A percentile compares a stretch with the other conserved stretches of the same genome.
Evolutionary conservation across 164 flowering plant species (phyloP).

Genomic region (Paratinospora sagittata): DNA sequence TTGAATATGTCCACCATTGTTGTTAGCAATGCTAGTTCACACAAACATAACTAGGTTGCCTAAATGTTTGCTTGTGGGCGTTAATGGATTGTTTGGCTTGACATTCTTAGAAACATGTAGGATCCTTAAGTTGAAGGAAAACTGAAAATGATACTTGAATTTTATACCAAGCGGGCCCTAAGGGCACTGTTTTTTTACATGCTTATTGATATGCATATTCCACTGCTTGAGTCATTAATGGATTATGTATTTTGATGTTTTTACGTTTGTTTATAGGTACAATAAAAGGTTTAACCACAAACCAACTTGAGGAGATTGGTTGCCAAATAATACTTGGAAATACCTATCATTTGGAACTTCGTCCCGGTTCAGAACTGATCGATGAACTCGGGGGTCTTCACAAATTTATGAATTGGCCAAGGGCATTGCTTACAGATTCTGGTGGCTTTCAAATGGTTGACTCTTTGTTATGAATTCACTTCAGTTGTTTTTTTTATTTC

Average conservation of each 20-base stretch:
- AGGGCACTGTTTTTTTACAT: background rate
- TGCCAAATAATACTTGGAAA: slow-evolving; percentile 97
- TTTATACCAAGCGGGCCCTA: too few relatives aligned
- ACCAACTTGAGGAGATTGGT: slow-evolving; percentile 95
- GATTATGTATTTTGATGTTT: background rate
- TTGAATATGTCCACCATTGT: too few relatives aligned
- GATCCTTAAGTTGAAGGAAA: too few relatives aligned
- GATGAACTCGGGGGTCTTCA: slow-evolving; percentile 95
- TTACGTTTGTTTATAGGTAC: slow-evolving; percentile 46
- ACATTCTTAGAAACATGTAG: too few relatives aligned
- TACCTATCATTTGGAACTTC: slow-evolving; percentile 94
- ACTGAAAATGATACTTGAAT: too few relatives aligned
- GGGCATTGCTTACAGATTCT: slow-evolving; percentile 95
- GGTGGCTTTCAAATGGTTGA: slow-evolving; percentile 99
- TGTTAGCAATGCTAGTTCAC: too few relatives aligned
- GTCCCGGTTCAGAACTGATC: slow-evolving; percentile 84
- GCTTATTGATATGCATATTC: background rate
- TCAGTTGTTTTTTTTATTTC: background rate
- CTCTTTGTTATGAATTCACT: slow-evolving; percentile 5
- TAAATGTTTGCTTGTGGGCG: background rate
- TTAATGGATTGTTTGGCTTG: background rate
- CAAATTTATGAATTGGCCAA: slow-evolving; percentile 97
- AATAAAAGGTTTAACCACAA: slow-evolving; percentile 83
- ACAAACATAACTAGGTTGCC: background rate
- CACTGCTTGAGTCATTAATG: background rate